Base-by-base conservation (phyloP, 2,329 filamentous ascomycete genomes). In the Scedosporium minutisporum region DNA sequence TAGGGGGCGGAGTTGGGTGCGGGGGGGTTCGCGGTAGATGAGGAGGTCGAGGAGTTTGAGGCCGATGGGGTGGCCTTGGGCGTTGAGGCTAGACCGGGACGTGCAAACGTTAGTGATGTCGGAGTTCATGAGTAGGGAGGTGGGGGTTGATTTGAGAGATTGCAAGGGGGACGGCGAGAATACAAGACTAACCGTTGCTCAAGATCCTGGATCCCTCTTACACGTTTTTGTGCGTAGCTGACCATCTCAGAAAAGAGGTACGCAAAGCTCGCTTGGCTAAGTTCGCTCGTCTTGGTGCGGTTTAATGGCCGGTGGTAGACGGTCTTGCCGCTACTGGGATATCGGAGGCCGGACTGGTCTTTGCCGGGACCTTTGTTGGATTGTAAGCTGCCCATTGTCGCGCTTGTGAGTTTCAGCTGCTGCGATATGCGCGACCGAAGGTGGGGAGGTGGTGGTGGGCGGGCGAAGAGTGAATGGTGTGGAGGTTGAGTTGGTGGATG, bases 181-280 rank as follows among this genome's bases (percentile, higher is more conserved):
- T 60, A 38, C 46, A 55, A 38, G 60, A 29, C 79, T 63, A 76
- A 96, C 91, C 90, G 82, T 77, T 93, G 91, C 74, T 99, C 95
- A 18, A 99, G 80, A 75, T 97, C 95, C 70, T 93, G 89, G 64
- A 99, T 96, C 6, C 91, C 93, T 67, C 90, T 95, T 62, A 97
- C 93, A 65, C 90, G 83, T 70, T 87, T 84, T 74, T 97, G 95
- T 68, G 95, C 93, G 75, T 97, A 97, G 70, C 87, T 88, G 59
- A 99, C 93, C 90, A 97, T 96, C 79, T 97, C 93, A 65, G 89
- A 88, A 73, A 99, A 97, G 64, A 99, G 82, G 75, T 96, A 97
- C 51, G 95, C 93, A 76, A 99, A 97, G 76, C 91, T 92, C 10
- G 95, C 86, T 72, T 96, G 89, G 74, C 92, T 96, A 67, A 96